Percentiles rank a stretch among this genome's conserved stretches.
Evolutionary conservation across 768 basidiomycete species (phyloP).

Genomic region (Cyclocybe cylindracea): DNA sequence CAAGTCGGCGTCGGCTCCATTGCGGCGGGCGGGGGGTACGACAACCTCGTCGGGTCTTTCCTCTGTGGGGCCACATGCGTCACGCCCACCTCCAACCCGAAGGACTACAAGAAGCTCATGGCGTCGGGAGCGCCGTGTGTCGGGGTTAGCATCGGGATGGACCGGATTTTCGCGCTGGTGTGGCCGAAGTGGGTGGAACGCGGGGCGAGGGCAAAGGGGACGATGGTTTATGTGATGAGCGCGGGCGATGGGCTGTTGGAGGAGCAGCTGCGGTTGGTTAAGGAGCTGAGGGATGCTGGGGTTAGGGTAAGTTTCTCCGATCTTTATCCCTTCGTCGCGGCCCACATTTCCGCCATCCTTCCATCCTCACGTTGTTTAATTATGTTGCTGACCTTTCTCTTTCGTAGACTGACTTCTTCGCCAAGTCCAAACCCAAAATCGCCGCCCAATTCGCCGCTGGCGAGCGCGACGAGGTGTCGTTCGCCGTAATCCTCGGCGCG

Average conservation of each 20-base stretch:
- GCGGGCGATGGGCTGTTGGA: conserved; percentile 87
- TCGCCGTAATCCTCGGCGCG: conserved; percentile 87
- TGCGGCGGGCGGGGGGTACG: conserved; percentile 97
- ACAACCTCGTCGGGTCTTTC: conserved; percentile 93
- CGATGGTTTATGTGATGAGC: conserved; percentile 92
- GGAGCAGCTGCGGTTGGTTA: conserved; percentile 81
- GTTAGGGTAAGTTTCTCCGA: conserved; percentile 65
- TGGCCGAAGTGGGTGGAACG: conserved; percentile 85
- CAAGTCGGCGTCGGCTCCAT: conserved; percentile 97
- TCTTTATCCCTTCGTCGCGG: not conserved
- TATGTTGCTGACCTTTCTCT: no score
- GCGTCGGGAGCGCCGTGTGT: conserved; percentile 68
- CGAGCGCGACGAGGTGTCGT: conserved; percentile 91
- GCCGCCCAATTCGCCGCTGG: conserved; percentile 85
- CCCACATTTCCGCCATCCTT: not conserved
- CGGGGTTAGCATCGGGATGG: conserved; percentile 90
- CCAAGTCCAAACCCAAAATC: conserved; percentile 90
- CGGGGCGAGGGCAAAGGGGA: conserved; percentile 83
- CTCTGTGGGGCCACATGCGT: conserved; percentile 76
- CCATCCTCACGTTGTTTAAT: not conserved
- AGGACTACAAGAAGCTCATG: conserved; percentile 57
- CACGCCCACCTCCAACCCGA: conserved; percentile 16
- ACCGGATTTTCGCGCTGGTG: conserved; percentile 88
- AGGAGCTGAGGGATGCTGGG: conserved; percentile 80
- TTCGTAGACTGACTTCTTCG: conserved; percentile 83